Percentiles rank a stretch among this genome's conserved stretches.
Evolutionary conservation across 1,139 yeast species (phyloP).

Genomic region (Kazachstania sp.): DNA sequence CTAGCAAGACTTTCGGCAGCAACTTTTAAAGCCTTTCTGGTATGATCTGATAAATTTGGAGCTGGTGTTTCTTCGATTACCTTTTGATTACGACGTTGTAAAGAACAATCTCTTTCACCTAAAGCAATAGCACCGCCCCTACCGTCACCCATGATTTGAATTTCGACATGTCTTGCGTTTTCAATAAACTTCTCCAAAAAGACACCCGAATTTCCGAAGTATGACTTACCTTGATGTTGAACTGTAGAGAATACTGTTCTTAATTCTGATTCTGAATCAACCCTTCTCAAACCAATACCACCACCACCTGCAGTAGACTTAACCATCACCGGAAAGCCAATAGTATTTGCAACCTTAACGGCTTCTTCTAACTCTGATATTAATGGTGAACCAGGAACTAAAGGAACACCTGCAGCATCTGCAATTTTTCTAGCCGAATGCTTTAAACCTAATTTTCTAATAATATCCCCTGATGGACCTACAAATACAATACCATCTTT

Average conservation of each 20-base stretch:
- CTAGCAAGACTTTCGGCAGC: slow-evolving; percentile 81
- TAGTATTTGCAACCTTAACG: slow-evolving; percentile 57
- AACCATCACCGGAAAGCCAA: slow-evolving; percentile 90
- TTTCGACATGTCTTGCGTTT: slow-evolving; percentile 90
- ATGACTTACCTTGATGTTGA: slow-evolving; percentile 85
- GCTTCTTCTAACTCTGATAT: slow-evolving; percentile 69
- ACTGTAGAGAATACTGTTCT: slow-evolving; percentile 81
- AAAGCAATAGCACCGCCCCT: slow-evolving; percentile 82
- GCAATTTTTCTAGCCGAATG: slow-evolving; percentile 92
- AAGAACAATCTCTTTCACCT: slow-evolving; percentile 95
- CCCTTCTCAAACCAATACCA: slow-evolving; percentile 94
- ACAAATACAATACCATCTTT: slow-evolving; percentile 92
- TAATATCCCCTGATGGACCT: slow-evolving; percentile 84
- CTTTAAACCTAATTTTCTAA: slow-evolving; percentile 97
- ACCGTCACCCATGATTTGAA: slow-evolving; percentile 96
- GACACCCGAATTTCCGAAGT: slow-evolving; percentile 92
- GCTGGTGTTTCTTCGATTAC: slow-evolving; percentile 97
- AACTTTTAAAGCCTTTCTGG: slow-evolving; percentile 64
- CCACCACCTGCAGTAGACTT: slow-evolving; percentile 99
- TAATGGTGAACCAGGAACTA: slow-evolving; percentile 94
- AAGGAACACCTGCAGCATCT: slow-evolving; percentile 71
- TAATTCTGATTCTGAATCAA: slow-evolving; percentile 70
- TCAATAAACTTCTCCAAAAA: slow-evolving; percentile 90
- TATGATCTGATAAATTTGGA: slow-evolving; percentile 75
- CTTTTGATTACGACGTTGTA: slow-evolving; percentile 95